Evolutionary conservation across 208 protist genomes (phyloP), one percentile per base, ranked within the genome.

Genomic region (Leptomonas seymouri): DNA sequence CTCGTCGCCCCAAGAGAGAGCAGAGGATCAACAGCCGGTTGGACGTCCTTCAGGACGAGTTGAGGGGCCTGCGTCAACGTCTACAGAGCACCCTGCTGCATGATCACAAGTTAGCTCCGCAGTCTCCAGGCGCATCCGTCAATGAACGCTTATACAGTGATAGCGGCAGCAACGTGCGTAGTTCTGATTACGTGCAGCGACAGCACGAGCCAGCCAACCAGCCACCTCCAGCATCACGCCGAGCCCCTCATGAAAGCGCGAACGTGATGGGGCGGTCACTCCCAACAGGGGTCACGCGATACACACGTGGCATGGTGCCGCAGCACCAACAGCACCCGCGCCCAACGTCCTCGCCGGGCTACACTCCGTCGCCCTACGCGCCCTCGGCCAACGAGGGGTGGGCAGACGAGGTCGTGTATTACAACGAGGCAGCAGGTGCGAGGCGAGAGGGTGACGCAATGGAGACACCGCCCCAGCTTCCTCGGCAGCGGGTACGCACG

Each of bases 401-500:
- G 60, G 20, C 28, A 30, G 60, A 42, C 11, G 60, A 41, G 44
- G 42, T 41, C 9, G 44, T 49, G 1, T 64, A 53, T 44, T 3
- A 9, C 4, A 44, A 41, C 16, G 27, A 28, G 9, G 46, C 20
- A 31, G 46, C 60, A 45, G 15, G 9, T 20, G 11, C 3, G 46
- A 16, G 44, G 30, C 11, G 25, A 39, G 18, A 25, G 50, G 21
- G 3, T 23, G 20, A 58, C 14, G 51, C 20, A 8, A 46, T 34
- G 1, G 23, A 30, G 5, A 67, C 62, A 23, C 62, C 62, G 8
- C 62, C 46, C 1, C 49, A 67, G 67, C 46, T 65, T 25, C 39
- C 46, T 8, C 57, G 67, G n/a, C 67, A 58, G 44, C 67, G 57
- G 11, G 57, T 58, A 57, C 67, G 49, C n/a, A 59, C 67, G 0